Conservation (phyloP, 768 basidiomycete species). For the Psilocybe cubensis region DNA sequence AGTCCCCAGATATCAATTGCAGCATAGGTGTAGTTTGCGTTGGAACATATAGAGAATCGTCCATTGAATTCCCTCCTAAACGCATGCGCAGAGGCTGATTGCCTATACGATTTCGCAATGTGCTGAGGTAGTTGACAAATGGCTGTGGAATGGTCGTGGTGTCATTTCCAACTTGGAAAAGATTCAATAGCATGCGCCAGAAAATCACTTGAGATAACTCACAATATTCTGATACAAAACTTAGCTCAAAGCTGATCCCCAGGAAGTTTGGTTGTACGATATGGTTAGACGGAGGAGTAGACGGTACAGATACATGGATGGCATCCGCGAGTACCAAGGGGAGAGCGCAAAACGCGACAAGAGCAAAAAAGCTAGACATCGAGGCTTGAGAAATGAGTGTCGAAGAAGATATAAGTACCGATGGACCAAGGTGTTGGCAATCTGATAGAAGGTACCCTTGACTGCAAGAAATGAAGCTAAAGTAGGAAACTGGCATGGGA, state of each 20-base stretch:
- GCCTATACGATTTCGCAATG: conserved; percentile 51
- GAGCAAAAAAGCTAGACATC: conserved; percentile 13
- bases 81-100: conserved; percentile 47
- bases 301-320: conserved; percentile 33
- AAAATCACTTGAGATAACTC: conserved; percentile 9
- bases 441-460: neutral
- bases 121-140: conserved; percentile 61
- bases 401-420: neutral
- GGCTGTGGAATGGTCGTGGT: conserved; percentile 52
- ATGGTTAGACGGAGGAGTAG: conserved; percentile 36
- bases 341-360: conserved; percentile 12
- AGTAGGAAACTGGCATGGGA: neutral
- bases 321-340: conserved; percentile 26
- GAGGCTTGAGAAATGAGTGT: neutral
- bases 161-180: conserved; percentile 52
- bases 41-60: conserved; percentile 46
- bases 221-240: conserved; percentile 63
- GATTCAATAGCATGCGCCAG: neutral
- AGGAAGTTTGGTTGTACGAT: conserved; percentile 58
- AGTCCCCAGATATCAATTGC: conserved; percentile 32
- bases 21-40: conserved; percentile 45
- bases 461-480: neutral
- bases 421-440: neutral
- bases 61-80: conserved; percentile 54
- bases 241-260: conserved; percentile 68